These are phyloP conservation scores for Voacanga thouarsii DNA, from an alignment of 257 asterid genomes.

Conservation along the genomic window DNA sequence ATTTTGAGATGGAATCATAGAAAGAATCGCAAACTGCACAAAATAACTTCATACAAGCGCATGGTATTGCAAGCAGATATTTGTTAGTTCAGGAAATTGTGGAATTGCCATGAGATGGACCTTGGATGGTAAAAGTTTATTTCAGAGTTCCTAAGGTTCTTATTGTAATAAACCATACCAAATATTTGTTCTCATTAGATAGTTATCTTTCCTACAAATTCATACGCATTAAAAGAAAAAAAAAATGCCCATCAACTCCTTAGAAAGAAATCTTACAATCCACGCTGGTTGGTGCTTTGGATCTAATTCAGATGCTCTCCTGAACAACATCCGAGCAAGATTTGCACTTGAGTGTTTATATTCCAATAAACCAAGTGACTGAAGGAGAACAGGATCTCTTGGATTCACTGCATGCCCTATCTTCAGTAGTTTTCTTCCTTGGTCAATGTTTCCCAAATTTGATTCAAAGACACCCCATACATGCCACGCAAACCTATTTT, in stretches of 20 bases:
- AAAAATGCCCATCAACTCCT: background rate
- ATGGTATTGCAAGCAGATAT: too few species aligned
- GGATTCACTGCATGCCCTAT: slow-evolving; percentile 88
- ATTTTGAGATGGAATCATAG: too few species aligned
- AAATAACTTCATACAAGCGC: too few species aligned
- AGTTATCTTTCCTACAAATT: background rate
- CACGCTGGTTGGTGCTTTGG: slow-evolving; percentile 93
- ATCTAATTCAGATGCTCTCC: slow-evolving; percentile 77
- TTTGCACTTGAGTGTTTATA: slow-evolving; percentile 69
- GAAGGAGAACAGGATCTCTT: slow-evolving; percentile 93
- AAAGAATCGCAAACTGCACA: too few species aligned
- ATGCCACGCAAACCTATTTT: slow-evolving; percentile 97
- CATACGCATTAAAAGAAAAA: background rate
- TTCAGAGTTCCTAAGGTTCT: background rate
- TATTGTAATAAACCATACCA: background rate
- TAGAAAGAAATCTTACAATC: slow-evolving; percentile 54
- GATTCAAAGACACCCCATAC: slow-evolving; percentile 98
- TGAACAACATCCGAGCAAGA: slow-evolving; percentile 71
- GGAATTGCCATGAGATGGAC: background rate
- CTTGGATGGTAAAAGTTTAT: background rate
- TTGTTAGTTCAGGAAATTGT: too few species aligned
- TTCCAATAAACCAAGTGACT: slow-evolving; percentile 81
- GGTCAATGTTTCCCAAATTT: slow-evolving; percentile 57
- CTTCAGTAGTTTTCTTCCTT: slow-evolving; percentile 80
- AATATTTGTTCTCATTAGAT: background rate